phyloP scores from a whole-genome alignment of 352 stramenopile genomes.

The Globisporangium perplexum region DNA sequence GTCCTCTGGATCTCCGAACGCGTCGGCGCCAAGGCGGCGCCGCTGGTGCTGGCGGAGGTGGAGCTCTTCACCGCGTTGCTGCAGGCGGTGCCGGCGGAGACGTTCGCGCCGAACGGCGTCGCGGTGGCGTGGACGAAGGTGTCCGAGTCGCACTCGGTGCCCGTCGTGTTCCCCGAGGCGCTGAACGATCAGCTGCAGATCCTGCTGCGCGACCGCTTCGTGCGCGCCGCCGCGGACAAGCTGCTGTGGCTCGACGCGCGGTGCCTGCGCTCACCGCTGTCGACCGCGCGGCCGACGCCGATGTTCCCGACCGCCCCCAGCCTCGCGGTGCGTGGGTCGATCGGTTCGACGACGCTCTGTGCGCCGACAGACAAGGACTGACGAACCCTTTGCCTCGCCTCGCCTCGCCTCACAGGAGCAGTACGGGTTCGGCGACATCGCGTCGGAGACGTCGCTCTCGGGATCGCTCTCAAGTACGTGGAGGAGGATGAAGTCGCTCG shows the following conservation, averaged over 20 bases:
- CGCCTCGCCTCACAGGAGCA: slow-evolving; percentile 33
- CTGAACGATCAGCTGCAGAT: slow-evolving; percentile 49
- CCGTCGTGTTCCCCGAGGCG: slow-evolving; percentile 49
- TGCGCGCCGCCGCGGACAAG: slow-evolving; percentile 37
- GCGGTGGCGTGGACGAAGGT: slow-evolving; percentile 67
- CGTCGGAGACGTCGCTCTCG: slow-evolving; percentile 35
- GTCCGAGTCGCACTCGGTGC: slow-evolving; percentile 55
- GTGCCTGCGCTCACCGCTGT: slow-evolving; percentile 28
- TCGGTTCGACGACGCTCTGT: no score
- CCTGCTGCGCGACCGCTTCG: slow-evolving; percentile 38
- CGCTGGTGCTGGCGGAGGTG: slow-evolving; percentile 26
- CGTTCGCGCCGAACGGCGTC: slow-evolving; percentile 41
- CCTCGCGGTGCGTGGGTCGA: slow-evolving; percentile 24
- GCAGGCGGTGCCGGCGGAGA: slow-evolving; percentile 39
- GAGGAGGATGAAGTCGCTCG: slow-evolving; percentile 50
- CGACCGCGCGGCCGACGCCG: slow-evolving; percentile 28
- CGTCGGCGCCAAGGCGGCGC: slow-evolving; percentile 22
- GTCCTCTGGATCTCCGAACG: slow-evolving; percentile 47
- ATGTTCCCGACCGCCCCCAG: slow-evolving; percentile 49
- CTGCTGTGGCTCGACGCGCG: slow-evolving; percentile 36
- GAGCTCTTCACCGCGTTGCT: slow-evolving; percentile 40
- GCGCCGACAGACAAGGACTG: slow-evolving; percentile 6
- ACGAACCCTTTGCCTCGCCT: no score
- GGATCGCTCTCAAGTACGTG: slow-evolving; percentile 49
- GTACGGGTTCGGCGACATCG: slow-evolving; percentile 75